These are phyloP conservation scores for Dipteronia sinensis DNA, from an alignment of 345 rosid genomes.

Conservation along the genomic window DNA sequence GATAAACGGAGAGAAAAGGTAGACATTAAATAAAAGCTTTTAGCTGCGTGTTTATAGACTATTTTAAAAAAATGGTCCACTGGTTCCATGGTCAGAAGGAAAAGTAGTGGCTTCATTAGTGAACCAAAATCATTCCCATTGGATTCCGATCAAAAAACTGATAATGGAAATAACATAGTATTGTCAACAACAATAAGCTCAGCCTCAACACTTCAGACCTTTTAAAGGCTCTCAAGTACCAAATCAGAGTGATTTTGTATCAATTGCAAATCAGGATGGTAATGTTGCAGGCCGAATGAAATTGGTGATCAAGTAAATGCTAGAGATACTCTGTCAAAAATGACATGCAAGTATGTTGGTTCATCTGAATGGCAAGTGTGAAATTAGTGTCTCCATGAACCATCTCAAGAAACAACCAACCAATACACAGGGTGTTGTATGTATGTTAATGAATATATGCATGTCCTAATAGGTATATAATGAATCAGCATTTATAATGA, in stretches of 20 bases:
- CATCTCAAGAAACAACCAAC: not conserved
- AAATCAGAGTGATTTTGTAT: not conserved
- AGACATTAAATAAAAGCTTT: not conserved
- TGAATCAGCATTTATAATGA: not conserved
- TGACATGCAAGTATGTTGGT: not conserved
- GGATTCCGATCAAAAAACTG: not conserved
- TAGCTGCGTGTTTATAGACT: not conserved
- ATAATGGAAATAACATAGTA: not conserved
- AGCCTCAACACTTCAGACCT: not conserved
- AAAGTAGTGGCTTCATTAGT: slow-evolving; percentile 1
- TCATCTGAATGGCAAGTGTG: not conserved
- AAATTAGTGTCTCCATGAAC: not conserved
- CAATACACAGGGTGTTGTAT: not conserved
- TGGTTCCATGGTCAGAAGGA: not conserved
- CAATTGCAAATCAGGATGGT: slow-evolving; percentile 2
- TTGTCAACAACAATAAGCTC: not conserved
- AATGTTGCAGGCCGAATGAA: not conserved
- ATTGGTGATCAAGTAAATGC: not conserved
- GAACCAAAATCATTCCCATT: not conserved
- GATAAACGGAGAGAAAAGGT: not conserved
- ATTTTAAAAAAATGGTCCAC: not conserved
- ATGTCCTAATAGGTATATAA: not conserved
- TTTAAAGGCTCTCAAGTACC: not conserved
- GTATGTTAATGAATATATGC: not conserved
- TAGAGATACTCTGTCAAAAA: not conserved